Evolutionary conservation across 305 asterid species (phyloP).

Genomic region (Plantago coronopus): DNA sequence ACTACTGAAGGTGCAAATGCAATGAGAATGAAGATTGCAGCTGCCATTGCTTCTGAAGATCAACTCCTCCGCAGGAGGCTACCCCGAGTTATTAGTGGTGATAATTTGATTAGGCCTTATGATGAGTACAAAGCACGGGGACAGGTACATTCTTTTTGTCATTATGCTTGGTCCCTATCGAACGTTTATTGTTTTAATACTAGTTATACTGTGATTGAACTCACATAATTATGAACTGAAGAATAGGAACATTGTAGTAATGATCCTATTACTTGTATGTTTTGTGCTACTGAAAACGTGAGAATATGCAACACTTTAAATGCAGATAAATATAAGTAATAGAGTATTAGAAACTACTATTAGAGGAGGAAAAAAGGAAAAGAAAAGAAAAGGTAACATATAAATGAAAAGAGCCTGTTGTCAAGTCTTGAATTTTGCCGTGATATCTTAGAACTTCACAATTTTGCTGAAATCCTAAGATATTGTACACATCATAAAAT

Average conservation of each 20-base stretch:
- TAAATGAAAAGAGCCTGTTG: not conserved
- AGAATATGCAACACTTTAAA: not conserved
- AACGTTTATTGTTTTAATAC: slow-evolving; percentile 1
- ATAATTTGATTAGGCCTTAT: slow-evolving; percentile 89
- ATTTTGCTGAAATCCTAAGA: not conserved
- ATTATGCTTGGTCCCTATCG: slow-evolving; percentile 11
- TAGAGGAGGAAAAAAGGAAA: too few species aligned
- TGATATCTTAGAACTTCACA: not conserved
- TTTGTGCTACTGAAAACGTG: not conserved
- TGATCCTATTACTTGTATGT: too few species aligned
- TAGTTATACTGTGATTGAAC: not conserved
- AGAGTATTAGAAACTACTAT: not conserved
- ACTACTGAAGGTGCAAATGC: slow-evolving; percentile 99
- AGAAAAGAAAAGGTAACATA: not conserved
- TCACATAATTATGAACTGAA: not conserved
- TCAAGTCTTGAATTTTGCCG: not conserved
- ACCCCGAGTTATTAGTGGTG: slow-evolving; percentile 95
- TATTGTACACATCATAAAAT: not conserved
- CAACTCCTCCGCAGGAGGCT: slow-evolving; percentile 90
- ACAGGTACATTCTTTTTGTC: slow-evolving; percentile 52
- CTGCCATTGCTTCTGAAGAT: slow-evolving; percentile 97
- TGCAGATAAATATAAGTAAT: too few species aligned
- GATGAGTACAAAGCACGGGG: slow-evolving; percentile 93
- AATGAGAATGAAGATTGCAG: slow-evolving; percentile 94
- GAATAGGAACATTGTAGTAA: too few species aligned